Percentiles rank a stretch among this genome's conserved stretches.
These are phyloP conservation scores for Pseudonectria buxi DNA, from an alignment of 2,329 filamentous ascomycete genomes.

Conservation along the genomic window DNA sequence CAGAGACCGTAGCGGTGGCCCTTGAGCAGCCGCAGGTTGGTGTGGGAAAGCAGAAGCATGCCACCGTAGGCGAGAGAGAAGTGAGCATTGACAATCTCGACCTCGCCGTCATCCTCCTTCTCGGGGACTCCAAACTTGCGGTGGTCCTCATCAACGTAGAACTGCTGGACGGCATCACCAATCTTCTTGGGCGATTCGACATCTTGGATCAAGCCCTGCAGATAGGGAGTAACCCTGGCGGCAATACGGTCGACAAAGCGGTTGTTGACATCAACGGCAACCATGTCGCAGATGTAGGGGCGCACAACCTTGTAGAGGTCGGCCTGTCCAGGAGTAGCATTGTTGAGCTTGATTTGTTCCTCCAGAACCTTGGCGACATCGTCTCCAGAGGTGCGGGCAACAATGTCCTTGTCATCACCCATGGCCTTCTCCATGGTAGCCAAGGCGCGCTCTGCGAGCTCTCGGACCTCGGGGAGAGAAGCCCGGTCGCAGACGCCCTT, in stretches of 20 bases:
- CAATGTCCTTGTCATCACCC: slow-evolving; percentile 59
- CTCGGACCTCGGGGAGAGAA: slow-evolving; percentile 89
- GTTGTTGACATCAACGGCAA: slow-evolving; percentile 81
- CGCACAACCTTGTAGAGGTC: slow-evolving; percentile 63
- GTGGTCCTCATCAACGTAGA: slow-evolving; percentile 77
- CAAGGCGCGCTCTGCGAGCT: slow-evolving; percentile 75
- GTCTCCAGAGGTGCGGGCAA: slow-evolving; percentile 61
- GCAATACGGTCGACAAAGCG: slow-evolving; percentile 70
- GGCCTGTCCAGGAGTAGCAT: slow-evolving; percentile 50
- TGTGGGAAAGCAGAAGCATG: slow-evolving; percentile 94
- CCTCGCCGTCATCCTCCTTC: slow-evolving; percentile 85
- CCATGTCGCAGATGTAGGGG: slow-evolving; percentile 73
- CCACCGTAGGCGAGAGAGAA: slow-evolving; percentile 97
- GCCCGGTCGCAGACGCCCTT: slow-evolving; percentile 81
- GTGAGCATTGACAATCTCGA: slow-evolving; percentile 94
- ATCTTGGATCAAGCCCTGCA: slow-evolving; percentile 61
- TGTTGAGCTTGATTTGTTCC: slow-evolving; percentile 64
- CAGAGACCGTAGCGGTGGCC: slow-evolving; percentile 96
- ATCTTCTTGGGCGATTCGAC: slow-evolving; percentile 55
- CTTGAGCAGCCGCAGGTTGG: slow-evolving; percentile 88
- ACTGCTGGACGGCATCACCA: slow-evolving; percentile 65
- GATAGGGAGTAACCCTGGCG: slow-evolving; percentile 64
- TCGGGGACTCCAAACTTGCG: slow-evolving; percentile 79
- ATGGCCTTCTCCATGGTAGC: slow-evolving; percentile 91
- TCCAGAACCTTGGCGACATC: slow-evolving; percentile 73